Conservation (phyloP, 345 rosid genomes). For the Melastoma malabathricum region DNA sequence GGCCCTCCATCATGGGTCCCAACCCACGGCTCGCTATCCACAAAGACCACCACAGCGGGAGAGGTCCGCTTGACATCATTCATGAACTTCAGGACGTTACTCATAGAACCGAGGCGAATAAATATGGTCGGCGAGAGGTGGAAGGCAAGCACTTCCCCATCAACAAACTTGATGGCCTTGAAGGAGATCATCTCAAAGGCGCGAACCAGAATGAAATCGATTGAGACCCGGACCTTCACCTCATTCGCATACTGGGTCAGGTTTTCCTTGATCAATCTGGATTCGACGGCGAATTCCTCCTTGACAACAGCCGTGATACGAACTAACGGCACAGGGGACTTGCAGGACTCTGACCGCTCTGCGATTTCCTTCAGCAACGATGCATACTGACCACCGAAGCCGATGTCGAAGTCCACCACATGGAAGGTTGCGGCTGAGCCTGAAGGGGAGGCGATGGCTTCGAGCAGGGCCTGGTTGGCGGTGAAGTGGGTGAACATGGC, state of each 20-base stretch:
- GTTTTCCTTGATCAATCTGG: conserved; percentile 64
- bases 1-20: conserved; percentile 48
- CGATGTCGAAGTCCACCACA: conserved; percentile 83
- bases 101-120: conserved; percentile 35
- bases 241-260: conserved; percentile 71
- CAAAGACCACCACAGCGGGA: conserved; percentile 53
- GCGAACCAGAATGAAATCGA: conserved; percentile 55
- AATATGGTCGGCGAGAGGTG: conserved; percentile 55
- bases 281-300: conserved; percentile 55
- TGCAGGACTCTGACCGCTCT: conserved; percentile 25
- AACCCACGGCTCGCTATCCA: conserved; percentile 30
- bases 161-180: conserved; percentile 53
- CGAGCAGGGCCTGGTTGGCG: conserved; percentile 74
- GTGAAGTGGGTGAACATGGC: conserved; percentile 90
- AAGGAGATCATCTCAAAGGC: conserved; percentile 65
- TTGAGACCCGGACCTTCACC: conserved; percentile 51
- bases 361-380: no score
- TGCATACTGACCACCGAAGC: conserved; percentile 30
- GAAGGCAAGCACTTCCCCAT: conserved; percentile 57
- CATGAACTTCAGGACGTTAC: conserved; percentile 29
- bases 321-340: conserved; percentile 28
- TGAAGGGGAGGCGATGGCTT: conserved; percentile 30
- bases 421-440: conserved; percentile 24
- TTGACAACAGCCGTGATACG: conserved; percentile 71
- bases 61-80: conserved; percentile 38